Percentiles rank a stretch among this genome's conserved stretches.
Evolutionary conservation across 768 basidiomycete species (phyloP).

Genomic region (Boletus tomentosulus): DNA sequence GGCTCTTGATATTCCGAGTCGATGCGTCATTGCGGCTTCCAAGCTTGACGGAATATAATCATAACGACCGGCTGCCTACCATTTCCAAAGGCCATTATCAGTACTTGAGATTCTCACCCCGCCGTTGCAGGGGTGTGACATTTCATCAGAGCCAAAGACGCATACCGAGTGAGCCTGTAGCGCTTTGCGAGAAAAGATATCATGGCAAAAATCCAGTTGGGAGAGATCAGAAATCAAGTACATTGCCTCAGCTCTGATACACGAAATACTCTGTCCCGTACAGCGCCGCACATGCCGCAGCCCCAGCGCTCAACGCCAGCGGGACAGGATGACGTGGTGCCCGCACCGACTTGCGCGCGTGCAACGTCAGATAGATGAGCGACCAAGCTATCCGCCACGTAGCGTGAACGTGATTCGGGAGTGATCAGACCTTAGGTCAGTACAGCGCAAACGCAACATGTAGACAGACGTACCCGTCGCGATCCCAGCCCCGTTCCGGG

Average conservation of each 20-base stretch:
- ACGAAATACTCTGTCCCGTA: conserved; percentile 29
- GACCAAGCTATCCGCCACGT: conserved; percentile 36
- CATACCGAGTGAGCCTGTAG: neutral
- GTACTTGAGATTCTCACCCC: too few species aligned
- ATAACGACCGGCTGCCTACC: too few species aligned
- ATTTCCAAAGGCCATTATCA: too few species aligned
- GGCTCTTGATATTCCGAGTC: too few species aligned
- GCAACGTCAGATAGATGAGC: conserved; percentile 42
- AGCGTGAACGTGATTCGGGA: too few species aligned
- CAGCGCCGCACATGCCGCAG: conserved; percentile 25
- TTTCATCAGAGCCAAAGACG: neutral
- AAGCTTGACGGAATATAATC: too few species aligned
- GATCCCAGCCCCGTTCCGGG: conserved; percentile 43
- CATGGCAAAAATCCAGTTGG: neutral
- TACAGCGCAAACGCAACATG: neutral
- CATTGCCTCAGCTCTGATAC: conserved; percentile 21
- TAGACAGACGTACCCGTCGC: conserved; percentile 25
- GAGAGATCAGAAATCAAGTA: neutral
- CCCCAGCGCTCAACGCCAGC: conserved; percentile 30
- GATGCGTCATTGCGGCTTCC: too few species aligned
- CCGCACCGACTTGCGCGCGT: conserved; percentile 31
- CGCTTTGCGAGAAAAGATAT: neutral
- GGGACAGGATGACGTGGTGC: conserved; percentile 32
- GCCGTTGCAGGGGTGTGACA: too few species aligned
- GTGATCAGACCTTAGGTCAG: neutral